phyloP scores from a whole-genome alignment of 2,329 filamentous ascomycete genomes.

The Acephala macrosclerotiorum region DNA sequence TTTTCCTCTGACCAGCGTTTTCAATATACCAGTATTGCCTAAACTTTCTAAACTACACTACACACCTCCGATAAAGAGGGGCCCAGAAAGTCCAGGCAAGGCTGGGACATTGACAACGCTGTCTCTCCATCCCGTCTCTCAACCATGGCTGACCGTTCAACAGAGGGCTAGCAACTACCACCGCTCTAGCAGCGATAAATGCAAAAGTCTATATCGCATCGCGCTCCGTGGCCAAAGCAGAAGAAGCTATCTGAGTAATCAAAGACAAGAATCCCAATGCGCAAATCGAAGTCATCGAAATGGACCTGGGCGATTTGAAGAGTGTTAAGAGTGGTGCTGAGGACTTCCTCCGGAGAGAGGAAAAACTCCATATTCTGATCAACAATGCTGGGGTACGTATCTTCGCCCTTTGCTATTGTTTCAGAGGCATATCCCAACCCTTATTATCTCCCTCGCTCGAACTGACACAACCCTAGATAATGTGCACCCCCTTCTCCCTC shows the following conservation, averaged over 20 bases:
- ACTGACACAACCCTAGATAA: no score
- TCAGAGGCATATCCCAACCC: no score
- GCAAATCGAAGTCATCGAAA: conserved; percentile 42
- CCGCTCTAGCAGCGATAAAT: conserved; percentile 45
- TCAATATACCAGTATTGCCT: no score
- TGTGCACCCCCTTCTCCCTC: conserved; percentile 15
- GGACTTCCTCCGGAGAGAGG: conserved; percentile 43
- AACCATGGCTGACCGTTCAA: no score
- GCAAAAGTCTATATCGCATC: conserved; percentile 50
- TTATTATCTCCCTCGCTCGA: background rate
- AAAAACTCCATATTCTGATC: conserved; percentile 47
- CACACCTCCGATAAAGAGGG: no score
- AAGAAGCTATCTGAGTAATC: conserved; percentile 47
- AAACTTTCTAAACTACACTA: no score
- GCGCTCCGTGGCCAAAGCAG: conserved; percentile 47
- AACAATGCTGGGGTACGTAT: conserved; percentile 47
- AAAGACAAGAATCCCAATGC: conserved; percentile 36
- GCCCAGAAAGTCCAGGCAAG: no score
- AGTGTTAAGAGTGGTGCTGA: conserved; percentile 46
- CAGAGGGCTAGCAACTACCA: conserved; percentile 42
- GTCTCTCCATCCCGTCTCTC: no score
- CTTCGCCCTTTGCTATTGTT: conserved; percentile 25
- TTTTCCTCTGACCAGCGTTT: background rate
- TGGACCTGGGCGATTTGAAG: conserved; percentile 46
- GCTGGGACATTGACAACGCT: no score